Evolutionary conservation across 179 eudicot species (phyloP).

Genomic region (Monotropa hypopitys): DNA sequence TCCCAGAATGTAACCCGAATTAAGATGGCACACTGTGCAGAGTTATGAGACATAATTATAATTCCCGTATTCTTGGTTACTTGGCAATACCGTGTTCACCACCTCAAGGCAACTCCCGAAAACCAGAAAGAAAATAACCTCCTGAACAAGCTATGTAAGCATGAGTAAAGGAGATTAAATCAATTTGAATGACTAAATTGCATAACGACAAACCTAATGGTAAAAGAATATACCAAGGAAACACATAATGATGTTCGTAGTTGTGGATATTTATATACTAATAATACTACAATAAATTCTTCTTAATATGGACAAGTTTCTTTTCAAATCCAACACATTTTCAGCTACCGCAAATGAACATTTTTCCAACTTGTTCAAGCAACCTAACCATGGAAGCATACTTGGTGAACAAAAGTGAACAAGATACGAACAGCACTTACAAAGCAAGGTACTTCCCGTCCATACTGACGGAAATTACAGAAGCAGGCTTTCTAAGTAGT

Average conservation of each 20-base stretch:
- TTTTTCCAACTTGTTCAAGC: neutral
- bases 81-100: neutral
- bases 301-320: neutral
- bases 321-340: neutral
- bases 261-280: neutral
- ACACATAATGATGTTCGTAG: neutral
- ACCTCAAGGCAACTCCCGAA: neutral
- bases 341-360: neutral
- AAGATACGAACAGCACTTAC: slow-evolving; percentile 34
- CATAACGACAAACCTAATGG: neutral
- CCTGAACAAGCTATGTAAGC: neutral
- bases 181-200: neutral
- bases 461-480: slow-evolving; percentile 55
- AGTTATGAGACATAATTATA: neutral
- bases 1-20: neutral
- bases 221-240: neutral
- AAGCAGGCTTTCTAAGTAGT: slow-evolving; percentile 70
- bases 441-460: slow-evolving; percentile 94
- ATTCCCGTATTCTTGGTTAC: neutral
- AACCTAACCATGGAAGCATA: neutral
- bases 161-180: neutral
- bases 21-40: neutral
- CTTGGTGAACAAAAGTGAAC: neutral
- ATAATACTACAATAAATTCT: neutral
- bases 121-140: neutral